These are phyloP conservation scores for Silybum marianum DNA, from an alignment of 129 eudicot genomes.

Conservation along the genomic window DNA sequence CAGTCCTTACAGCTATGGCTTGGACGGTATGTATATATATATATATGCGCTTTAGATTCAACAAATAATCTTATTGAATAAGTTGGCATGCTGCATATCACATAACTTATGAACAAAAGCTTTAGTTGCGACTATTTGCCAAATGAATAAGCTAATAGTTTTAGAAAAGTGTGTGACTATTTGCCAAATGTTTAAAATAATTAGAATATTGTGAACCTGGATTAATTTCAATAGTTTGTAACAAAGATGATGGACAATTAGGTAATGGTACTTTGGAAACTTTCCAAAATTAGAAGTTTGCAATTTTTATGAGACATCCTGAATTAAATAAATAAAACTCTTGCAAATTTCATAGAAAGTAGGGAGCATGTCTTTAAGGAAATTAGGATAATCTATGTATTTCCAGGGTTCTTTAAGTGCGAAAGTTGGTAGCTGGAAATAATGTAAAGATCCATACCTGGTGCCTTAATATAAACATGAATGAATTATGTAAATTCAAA, in stretches of 20 bases:
- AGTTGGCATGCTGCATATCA: neutral
- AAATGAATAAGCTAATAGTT: neutral
- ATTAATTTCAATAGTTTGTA: neutral
- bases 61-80: neutral
- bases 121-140: neutral
- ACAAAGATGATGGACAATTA: neutral
- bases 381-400: neutral
- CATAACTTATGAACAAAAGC: neutral
- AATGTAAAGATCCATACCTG: neutral
- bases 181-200: neutral
- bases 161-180: neutral
- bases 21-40: slow-evolving; percentile 72
- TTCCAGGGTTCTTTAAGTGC: neutral
- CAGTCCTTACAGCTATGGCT: slow-evolving; percentile 98
- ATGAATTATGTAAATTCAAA: too few species aligned
- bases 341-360: neutral
- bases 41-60: neutral
- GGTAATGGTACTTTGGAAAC: neutral
- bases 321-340: neutral
- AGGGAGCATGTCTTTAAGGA: neutral
- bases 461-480: neutral
- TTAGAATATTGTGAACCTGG: neutral
- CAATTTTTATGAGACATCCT: neutral
- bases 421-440: neutral
- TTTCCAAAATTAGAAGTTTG: neutral